Evolutionary conservation across 2,329 filamentous ascomycete genomes (phyloP).

Genomic region (Botrytis cinerea): DNA sequence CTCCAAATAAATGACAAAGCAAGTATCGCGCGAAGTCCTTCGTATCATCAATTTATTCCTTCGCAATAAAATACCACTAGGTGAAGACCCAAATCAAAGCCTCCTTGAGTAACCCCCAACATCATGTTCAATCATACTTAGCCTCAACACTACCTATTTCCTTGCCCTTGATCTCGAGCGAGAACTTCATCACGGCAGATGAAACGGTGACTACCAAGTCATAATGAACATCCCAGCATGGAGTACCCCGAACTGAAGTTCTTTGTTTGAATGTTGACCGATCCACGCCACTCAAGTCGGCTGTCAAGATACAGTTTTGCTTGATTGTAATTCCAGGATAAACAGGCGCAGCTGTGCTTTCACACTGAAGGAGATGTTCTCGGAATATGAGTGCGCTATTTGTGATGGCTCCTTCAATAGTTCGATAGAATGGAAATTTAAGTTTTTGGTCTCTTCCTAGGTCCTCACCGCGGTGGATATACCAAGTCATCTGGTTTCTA

Average conservation of each 20-base stretch:
- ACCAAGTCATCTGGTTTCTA: no score
- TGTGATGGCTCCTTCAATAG: no score
- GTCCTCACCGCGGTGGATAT: no score
- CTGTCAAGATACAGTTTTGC: no score
- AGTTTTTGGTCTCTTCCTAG: no score
- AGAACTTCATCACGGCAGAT: slow-evolving; percentile 17
- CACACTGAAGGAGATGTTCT: no score
- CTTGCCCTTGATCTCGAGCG: not conserved
- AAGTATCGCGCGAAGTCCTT: not conserved
- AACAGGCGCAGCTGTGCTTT: no score
- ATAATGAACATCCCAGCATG: slow-evolving; percentile 10
- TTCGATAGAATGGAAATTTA: no score
- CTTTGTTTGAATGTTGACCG: not conserved
- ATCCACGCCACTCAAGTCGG: not conserved
- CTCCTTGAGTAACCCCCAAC: not conserved
- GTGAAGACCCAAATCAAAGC: not conserved
- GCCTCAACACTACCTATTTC: slow-evolving; percentile 15
- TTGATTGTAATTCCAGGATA: no score
- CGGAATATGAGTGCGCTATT: no score
- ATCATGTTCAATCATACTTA: not conserved
- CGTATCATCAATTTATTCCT: not conserved
- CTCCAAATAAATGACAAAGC: not conserved
- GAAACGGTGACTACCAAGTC: not conserved
- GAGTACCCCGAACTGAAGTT: no score
- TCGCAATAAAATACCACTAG: not conserved